Base-by-base conservation (phyloP, 2,329 filamentous ascomycete species). In the Xylariomycetidae sp. region DNA sequence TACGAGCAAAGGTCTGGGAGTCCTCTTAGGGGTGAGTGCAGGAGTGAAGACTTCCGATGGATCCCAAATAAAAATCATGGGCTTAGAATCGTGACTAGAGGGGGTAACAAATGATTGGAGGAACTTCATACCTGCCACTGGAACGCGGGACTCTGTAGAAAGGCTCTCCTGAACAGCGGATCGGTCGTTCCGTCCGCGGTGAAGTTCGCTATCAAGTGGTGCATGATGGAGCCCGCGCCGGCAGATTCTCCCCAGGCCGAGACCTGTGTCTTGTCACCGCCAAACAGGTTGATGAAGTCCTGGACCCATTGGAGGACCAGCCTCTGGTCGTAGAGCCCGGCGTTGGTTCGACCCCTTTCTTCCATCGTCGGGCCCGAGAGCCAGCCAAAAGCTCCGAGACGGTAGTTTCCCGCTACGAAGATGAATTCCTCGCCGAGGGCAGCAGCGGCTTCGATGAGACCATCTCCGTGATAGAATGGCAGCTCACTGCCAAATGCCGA, bases 191-290 rank as follows among this genome's bases (percentile, higher is more conserved):
- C 69, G 2, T 64, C 61, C 16, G 65, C 50, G 0, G 61, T 60
- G n/a, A n/a, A n/a, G n/a, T n/a, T n/a, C n/a, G n/a, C n/a, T n/a
- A 66, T 61, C 7, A 74, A 51, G 32, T 73, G 70, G 34, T 73
- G 67, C 30, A 72, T 44, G 31, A 74, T 65, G 4, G 66, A 70
- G 1, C 64, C 63, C 2, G 66, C 72, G 2, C 72, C 70, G 1
- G 70, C 69, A 7, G 61, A 67, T 37, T 67, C 59, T 2, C 66
- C 67, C 51, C 59, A 62, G n/a, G 61, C 59, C 2, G 59, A 66
- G 16, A 69, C 61, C n/a, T 57, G 42, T 4, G 42, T 51, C 17
- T 56, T 52, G 38, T 68, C 62, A n/a, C 66, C 67, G n/a, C 62
- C 62, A 15, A 69, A 50, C 5, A 57, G 50, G 18, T 40, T 30